Base-by-base conservation (phyloP, 176 grass and related monocot species). In the Leersia perrieri region DNA sequence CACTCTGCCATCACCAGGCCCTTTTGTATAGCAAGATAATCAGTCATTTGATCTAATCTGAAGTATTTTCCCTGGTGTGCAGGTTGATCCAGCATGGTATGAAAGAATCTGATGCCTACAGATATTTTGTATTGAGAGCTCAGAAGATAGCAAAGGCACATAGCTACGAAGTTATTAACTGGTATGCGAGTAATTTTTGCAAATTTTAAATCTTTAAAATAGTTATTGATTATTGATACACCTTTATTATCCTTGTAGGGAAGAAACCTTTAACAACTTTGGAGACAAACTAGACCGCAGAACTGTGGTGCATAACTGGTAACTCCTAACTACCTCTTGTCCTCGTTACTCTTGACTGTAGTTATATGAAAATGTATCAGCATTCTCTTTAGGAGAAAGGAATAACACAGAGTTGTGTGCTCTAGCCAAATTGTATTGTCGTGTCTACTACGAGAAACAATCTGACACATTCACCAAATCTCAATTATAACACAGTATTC, bases 261-360 rank as follows among this genome's bases (percentile, higher is more conserved):
- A 98, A 77, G 95, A 98, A 85, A 94, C 95, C 42, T 98, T 98
- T 80, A 93, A 92, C 78, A 83, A 89, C 49, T 95, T 98, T 68
- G 95, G 95, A 58, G 85, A 89, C 61, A 87, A 95, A 60, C 73
- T 98, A 75, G 88, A 78, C 85, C 90, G 84, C 27, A 87, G 67
- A 79, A 98, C 95, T 27, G 90, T 98, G 72, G 95, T 98, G 75
- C 95, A 98, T 72, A 91, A 98, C 88, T 98, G 95, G 95, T 98
- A 98, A 76, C 39, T 81, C 68, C 66, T 76, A 58, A 60, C 34
- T 60, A 41, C 25, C 68, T 32, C 32, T n/a, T n/a, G n/a, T n/a
- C n/a, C n/a, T n/a, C n/a, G n/a, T n/a, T n/a, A n/a, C n/a, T n/a
- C n/a, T 65, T 79, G 29, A 11, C 22, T 74, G 8, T 30, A 27